Evolutionary conservation across 768 basidiomycete species (phyloP).

Genomic region (Lentinula boryana): DNA sequence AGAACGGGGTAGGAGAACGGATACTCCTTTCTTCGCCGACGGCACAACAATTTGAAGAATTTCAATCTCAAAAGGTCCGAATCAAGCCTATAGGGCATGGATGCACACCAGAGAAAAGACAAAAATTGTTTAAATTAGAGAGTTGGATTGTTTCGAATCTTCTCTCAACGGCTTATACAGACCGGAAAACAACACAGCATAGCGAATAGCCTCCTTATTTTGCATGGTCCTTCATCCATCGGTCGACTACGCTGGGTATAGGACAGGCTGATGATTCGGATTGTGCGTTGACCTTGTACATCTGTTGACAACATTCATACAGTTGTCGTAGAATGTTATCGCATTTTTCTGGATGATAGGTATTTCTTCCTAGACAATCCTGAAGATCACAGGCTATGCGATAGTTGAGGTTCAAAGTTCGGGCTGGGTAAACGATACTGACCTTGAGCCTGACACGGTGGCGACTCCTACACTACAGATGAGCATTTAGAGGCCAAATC

Average conservation of each 20-base stretch:
- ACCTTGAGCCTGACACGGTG: conserved; percentile 3
- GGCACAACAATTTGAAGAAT: background rate
- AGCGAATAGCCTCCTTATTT: background rate
- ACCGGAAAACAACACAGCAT: background rate
- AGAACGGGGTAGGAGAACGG: background rate
- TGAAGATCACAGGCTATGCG: conserved; percentile 58
- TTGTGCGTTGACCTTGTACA: conserved; percentile 42
- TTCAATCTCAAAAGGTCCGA: background rate
- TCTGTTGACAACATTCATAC: conserved; percentile 55
- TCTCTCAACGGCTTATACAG: background rate
- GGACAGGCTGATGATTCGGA: conserved; percentile 62
- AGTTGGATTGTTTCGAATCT: background rate
- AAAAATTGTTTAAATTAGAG: no score
- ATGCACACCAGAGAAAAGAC: no score
- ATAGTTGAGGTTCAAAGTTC: background rate
- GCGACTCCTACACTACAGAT: background rate
- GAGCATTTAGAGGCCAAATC: background rate
- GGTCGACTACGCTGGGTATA: conserved; percentile 38
- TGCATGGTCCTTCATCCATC: conserved; percentile 56
- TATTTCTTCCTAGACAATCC: conserved; percentile 55
- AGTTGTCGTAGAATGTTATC: conserved; percentile 42
- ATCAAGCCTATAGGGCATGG: background rate
- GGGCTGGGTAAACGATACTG: background rate
- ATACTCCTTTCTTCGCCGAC: background rate
- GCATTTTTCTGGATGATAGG: conserved; percentile 61